Base-by-base conservation (phyloP, 805 yeast species). In the Sugiyamaella chiloensis region DNA sequence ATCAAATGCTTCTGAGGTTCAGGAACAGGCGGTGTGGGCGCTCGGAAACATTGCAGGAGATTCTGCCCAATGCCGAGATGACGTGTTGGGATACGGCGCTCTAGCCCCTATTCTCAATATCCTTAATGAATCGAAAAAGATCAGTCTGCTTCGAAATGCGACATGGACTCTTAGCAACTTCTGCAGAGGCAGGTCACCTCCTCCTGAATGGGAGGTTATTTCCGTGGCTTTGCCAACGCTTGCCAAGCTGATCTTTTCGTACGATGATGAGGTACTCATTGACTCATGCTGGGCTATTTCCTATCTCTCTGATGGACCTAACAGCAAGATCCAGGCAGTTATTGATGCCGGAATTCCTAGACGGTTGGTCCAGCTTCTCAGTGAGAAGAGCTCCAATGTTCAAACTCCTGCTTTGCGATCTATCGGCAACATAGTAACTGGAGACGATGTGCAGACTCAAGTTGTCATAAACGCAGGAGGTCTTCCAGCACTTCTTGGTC, bases 251-350 rank as follows among this genome's bases (percentile, higher is more conserved):
- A 86, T 93, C 57, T 93, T 85, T 65, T 86, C 96, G 9, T 78
- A 84, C 54, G 99, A 93, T 65, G 83, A 84, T 36, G 99, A 93
- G 71, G 90, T 96, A 26, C 74, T 93, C 62, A 87, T 89, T 54
- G 99, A 93, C 68, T 96, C 99, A 32, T 88, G 97, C 71, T 93
- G 99, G 99, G 97, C 98, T 11, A 89, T 93, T 46, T 87, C 96
- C 1, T 93, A 93, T 66, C 70, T 93, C 49, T 83, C 93, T 45
- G 99, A 93, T 68, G 99, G 99, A 26, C 80, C 95, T 26, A 74
- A 86, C 55, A 90, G 86, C 61, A 90, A 96, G 32, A 93, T 93
- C 60, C 96, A 91, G 73, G 96, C 96, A 5, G 98, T 93, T 44
- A 85, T 93, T 53, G 97, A 93, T 66, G 95, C 91, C 24, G 84